These are phyloP conservation scores for Papiliotrema nemorosa DNA, from an alignment of 1,284 basidiomycete genomes.

Conservation along the genomic window DNA sequence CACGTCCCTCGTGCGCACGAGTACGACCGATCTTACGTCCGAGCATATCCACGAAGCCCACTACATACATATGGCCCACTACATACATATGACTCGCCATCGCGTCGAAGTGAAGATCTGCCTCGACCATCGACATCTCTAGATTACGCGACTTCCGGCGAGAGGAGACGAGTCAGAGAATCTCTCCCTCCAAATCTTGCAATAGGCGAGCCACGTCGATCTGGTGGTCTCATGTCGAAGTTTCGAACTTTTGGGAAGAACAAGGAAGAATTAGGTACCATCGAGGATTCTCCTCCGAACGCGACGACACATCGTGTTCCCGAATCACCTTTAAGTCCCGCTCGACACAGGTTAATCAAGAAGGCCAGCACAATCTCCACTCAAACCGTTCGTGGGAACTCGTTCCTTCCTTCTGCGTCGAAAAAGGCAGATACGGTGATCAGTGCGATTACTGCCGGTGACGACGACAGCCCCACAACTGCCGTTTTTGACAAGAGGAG, in stretches of 20 bases:
- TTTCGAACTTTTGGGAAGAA: not conserved
- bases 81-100: not conserved
- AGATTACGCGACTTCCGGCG: not conserved
- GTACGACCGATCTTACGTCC: too few relatives aligned
- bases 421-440: conserved; percentile 19
- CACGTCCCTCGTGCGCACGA: too few relatives aligned
- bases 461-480: not conserved
- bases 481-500: not conserved
- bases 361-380: conserved; percentile 24
- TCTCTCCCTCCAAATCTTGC: conserved; percentile 2
- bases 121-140: not conserved
- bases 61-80: too few relatives aligned
- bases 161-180: not conserved
- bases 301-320: not conserved
- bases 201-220: not conserved
- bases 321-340: conserved; percentile 7
- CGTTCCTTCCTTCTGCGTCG: conserved; percentile 12
- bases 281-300: conserved; percentile 11
- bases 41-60: too few relatives aligned
- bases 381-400: conserved; percentile 23
- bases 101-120: not conserved
- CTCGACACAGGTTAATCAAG: conserved; percentile 18
- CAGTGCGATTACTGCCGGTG: conserved; percentile 16
- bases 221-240: not conserved
- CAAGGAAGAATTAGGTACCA: conserved; percentile 1